Evolutionary conservation across 2,329 filamentous ascomycete genomes (phyloP).

Genomic region (Colletotrichum incanum): DNA sequence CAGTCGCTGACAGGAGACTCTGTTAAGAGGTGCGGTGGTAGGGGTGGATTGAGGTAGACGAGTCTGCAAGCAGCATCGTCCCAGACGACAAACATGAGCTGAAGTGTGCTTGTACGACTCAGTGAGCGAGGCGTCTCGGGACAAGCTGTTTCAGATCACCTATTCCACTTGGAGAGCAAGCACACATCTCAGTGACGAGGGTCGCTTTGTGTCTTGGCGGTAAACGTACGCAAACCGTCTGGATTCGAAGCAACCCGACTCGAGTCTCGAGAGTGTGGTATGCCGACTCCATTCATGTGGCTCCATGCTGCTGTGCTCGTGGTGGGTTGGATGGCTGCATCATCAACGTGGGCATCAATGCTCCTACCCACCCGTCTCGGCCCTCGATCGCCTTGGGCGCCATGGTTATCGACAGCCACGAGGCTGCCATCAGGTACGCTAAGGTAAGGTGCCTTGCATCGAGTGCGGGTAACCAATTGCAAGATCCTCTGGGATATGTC

Average conservation of each 20-base stretch:
- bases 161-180: neutral
- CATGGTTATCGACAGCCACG: neutral
- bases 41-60: neutral
- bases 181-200: slow-evolving; percentile 8
- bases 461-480: slow-evolving; percentile 13
- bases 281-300: neutral
- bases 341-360: neutral
- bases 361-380: neutral
- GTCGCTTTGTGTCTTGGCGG: neutral
- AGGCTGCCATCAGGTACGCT: neutral
- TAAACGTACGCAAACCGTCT: neutral
- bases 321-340: neutral
- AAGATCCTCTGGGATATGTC: neutral
- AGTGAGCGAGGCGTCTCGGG: slow-evolving; percentile 12
- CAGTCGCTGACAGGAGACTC: slow-evolving; percentile 19
- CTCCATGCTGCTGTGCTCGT: neutral
- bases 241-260: neutral
- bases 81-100: slow-evolving; percentile 38
- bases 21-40: slow-evolving; percentile 1
- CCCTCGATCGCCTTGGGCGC: neutral
- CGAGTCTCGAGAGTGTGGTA: neutral
- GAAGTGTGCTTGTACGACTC: slow-evolving; percentile 31
- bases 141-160: slow-evolving; percentile 36
- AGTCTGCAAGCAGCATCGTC: slow-evolving; percentile 22
- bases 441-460: slow-evolving; percentile 2